A percentile compares a stretch with the other conserved stretches of the same genome.
Conservation (phyloP, 225 moss, liverwort and hornwort species). For the Pseudoscleropodium purum region DNA sequence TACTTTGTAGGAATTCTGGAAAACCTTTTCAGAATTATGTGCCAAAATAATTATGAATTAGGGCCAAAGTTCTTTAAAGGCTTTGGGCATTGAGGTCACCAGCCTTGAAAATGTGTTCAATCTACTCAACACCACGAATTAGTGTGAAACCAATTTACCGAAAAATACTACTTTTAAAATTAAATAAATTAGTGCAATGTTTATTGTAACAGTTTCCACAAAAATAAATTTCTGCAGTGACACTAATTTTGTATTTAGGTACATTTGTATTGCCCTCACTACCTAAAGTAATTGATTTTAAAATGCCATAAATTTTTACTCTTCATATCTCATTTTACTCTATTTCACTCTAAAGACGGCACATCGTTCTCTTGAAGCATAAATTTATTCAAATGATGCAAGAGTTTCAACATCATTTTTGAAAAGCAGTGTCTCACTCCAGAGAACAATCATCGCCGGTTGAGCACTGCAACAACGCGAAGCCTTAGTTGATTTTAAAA, state of each 20-base stretch:
- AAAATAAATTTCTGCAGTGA: background rate
- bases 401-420: background rate
- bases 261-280: background rate
- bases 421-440: background rate
- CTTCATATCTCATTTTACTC: background rate
- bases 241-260: background rate
- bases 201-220: background rate
- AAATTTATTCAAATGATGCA: background rate
- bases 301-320: background rate
- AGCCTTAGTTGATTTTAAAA: background rate
- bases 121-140: background rate
- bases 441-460: no score
- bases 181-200: background rate
- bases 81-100: background rate
- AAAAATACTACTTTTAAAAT: background rate
- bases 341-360: background rate
- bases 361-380: background rate
- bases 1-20: background rate
- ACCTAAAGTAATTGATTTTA: background rate
- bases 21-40: no score
- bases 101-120: background rate
- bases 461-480: background rate
- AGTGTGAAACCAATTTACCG: background rate
- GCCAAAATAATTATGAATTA: no score
- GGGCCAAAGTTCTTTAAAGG: background rate